A percentile compares a stretch with the other conserved stretches of the same genome.
These are phyloP conservation scores for Mortierella sp. DNA, from an alignment of 371 early-diverging fungal species.

Conservation along the genomic window DNA sequence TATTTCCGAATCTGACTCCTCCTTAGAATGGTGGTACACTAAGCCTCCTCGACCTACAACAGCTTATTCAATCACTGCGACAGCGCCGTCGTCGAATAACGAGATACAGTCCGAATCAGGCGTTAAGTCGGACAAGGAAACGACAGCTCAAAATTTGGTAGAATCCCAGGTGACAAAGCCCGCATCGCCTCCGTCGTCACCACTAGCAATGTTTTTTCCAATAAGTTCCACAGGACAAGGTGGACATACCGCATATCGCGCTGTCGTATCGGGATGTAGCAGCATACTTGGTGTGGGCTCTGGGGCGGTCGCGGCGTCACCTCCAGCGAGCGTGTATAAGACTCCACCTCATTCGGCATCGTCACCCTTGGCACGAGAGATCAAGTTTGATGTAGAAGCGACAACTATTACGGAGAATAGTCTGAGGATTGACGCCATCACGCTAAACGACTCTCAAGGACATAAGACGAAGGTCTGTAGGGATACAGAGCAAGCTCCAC, in stretches of 20 bases:
- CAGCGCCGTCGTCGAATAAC: no score
- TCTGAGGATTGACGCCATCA: background rate
- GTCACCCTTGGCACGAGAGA: constrained; percentile 36
- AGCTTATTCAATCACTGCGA: constrained; percentile 10
- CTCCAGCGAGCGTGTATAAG: constrained; percentile 7
- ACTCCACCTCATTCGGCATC: constrained; percentile 34
- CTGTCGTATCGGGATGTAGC: background rate
- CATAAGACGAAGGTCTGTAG: no score
- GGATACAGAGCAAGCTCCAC: no score
- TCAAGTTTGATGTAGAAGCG: constrained; percentile 35
- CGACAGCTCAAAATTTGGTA: no score
- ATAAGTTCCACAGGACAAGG: background rate
- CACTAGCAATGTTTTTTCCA: no score
- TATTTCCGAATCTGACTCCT: constrained; percentile 35
- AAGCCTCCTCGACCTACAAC: constrained; percentile 29
- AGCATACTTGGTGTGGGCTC: background rate
- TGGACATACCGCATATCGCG: background rate
- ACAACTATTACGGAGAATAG: background rate
- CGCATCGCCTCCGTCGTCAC: no score
- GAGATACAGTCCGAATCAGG: background rate
- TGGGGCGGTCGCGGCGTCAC: background rate
- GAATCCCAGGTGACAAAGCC: background rate
- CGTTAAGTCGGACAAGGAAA: background rate
- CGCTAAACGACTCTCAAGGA: no score
- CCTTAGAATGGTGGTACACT: constrained; percentile 50